Conservation (phyloP, 2,329 filamentous ascomycete genomes). For the Neodidymelliopsis sp. region DNA sequence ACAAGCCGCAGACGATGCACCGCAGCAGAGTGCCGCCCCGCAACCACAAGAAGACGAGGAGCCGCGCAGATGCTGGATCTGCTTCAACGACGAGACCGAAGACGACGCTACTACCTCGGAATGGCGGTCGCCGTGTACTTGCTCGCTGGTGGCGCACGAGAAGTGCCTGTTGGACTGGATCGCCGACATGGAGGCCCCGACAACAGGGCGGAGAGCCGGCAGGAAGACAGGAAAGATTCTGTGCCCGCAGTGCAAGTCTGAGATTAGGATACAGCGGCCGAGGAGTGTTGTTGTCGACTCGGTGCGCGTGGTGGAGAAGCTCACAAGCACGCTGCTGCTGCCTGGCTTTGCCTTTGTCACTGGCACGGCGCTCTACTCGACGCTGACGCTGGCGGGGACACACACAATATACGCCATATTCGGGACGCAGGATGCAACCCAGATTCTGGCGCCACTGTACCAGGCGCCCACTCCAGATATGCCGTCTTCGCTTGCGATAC, state of each 20-base stretch:
- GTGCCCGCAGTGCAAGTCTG: conserved; percentile 89
- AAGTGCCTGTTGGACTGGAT: conserved; percentile 91
- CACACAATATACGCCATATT: conserved; percentile 72
- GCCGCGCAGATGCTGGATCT: conserved; percentile 71
- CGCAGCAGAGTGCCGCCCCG: conserved; percentile 21
- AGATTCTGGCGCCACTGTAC: conserved; percentile 58
- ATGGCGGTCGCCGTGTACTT: conserved; percentile 91
- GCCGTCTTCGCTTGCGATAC: conserved; percentile 44
- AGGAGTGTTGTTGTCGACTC: conserved; percentile 75
- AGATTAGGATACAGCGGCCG: conserved; percentile 78
- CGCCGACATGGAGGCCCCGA: conserved; percentile 79
- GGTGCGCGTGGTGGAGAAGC: conserved; percentile 65
- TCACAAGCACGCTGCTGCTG: conserved; percentile 67
- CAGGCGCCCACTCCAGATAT: conserved; percentile 41
- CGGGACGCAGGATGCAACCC: conserved; percentile 65
- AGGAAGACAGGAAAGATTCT: conserved; percentile 65
- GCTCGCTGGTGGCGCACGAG: conserved; percentile 90
- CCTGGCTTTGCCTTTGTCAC: conserved; percentile 67
- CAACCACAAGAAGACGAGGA: conserved; percentile 43
- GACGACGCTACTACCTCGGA: conserved; percentile 66
- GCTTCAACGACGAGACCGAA: conserved; percentile 71
- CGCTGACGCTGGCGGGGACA: conserved; percentile 64
- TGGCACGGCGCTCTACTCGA: conserved; percentile 54
- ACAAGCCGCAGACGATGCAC: conserved; percentile 24
- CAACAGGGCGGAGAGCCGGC: conserved; percentile 57